These are phyloP conservation scores for Adansonia gregorii DNA, from an alignment of 441 rosid species.

Conservation along the genomic window DNA sequence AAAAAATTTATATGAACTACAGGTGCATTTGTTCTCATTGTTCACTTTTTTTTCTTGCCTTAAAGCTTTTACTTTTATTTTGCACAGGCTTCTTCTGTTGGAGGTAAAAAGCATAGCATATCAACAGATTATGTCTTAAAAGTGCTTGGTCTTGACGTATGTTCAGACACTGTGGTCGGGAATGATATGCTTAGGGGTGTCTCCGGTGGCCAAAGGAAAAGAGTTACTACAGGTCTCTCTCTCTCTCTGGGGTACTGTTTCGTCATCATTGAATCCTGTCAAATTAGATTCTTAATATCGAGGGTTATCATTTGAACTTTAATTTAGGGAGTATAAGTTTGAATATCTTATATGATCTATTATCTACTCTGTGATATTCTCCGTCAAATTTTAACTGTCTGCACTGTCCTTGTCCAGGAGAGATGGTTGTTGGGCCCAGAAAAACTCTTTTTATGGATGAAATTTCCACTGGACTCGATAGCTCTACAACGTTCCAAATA, in stretches of 20 bases:
- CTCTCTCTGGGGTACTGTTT: slow-evolving; percentile 19
- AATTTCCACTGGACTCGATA: slow-evolving; percentile 95
- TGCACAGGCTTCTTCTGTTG: slow-evolving; percentile 76
- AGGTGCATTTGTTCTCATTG: neutral
- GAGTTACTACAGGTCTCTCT: slow-evolving; percentile 87
- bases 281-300: neutral
- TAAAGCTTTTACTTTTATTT: neutral
- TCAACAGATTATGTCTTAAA: slow-evolving; percentile 81
- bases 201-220: slow-evolving; percentile 93
- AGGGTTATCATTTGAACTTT: neutral
- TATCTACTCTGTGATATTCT: slow-evolving; percentile 5
- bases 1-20: slow-evolving; percentile 13
- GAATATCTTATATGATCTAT: neutral
- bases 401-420: slow-evolving; percentile 55
- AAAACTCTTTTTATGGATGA: slow-evolving; percentile 95
- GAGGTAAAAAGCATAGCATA: slow-evolving; percentile 73
- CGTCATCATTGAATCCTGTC: neutral
- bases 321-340: neutral
- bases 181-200: slow-evolving; percentile 95
- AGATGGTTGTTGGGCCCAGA: slow-evolving; percentile 93
- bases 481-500: slow-evolving; percentile 89
- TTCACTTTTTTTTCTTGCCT: neutral
- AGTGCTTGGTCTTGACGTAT: slow-evolving; percentile 89
- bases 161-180: slow-evolving; percentile 88
- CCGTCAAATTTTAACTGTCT: neutral